phyloP scores from a whole-genome alignment of 1,284 basidiomycete genomes.

The Quambalaria eucalypti region DNA sequence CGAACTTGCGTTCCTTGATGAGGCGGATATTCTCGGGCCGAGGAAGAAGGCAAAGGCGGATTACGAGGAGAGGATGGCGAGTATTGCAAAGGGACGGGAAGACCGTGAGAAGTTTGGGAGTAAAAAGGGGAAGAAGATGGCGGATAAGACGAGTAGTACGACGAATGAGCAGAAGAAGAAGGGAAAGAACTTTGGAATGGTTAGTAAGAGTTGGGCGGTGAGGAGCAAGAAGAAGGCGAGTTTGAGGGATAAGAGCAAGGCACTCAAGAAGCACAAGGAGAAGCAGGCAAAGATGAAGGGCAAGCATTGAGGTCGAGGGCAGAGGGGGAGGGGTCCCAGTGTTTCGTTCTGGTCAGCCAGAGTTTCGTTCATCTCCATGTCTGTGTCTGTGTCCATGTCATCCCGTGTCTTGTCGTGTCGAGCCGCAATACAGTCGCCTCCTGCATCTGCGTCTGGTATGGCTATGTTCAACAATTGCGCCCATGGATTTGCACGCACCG shows the following conservation, averaged over 20 bases:
- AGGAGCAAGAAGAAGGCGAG: conserved; percentile 41
- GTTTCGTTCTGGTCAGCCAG: too few species aligned
- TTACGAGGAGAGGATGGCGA: conserved; percentile 88
- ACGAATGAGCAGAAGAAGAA: conserved; percentile 41
- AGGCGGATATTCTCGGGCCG: conserved; percentile 68
- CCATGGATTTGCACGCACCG: too few species aligned
- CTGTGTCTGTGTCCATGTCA: conserved; percentile 5
- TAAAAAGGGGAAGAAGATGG: conserved; percentile 46
- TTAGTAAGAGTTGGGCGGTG: conserved; percentile 34
- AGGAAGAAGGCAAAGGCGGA: conserved; percentile 87
- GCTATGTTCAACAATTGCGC: too few species aligned
- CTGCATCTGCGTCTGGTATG: too few species aligned
- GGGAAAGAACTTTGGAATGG: conserved; percentile 43
- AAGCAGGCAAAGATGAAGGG: conserved; percentile 30
- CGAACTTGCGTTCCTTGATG: conserved; percentile 15
- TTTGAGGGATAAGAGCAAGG: conserved; percentile 37
- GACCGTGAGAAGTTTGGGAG: conserved; percentile 85
- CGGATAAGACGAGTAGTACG: conserved; percentile 30
- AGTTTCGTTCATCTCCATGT: too few species aligned
- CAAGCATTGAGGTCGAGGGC: background rate
- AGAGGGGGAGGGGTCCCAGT: too few species aligned
- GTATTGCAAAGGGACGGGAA: conserved; percentile 83
- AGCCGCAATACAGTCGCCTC: too few species aligned
- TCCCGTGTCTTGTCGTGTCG: too few species aligned
- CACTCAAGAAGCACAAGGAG: conserved; percentile 37